Conservation (phyloP, 1,139 yeast species). For the Suhomyces panamericanus region DNA sequence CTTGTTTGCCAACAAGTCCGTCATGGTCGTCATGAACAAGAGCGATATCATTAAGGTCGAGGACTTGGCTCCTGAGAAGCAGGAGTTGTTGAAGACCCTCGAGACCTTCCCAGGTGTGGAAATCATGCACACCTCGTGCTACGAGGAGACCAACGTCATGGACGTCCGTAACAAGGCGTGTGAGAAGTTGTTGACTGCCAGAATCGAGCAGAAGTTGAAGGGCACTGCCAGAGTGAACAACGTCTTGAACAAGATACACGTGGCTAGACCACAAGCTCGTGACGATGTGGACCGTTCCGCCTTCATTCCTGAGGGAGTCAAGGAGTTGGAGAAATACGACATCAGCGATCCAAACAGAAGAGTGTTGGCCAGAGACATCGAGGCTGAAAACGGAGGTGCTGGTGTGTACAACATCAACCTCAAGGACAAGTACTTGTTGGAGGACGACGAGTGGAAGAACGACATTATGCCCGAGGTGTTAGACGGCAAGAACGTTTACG, state of each 20-base stretch:
- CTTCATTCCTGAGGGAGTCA: slow-evolving; percentile 74
- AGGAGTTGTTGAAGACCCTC: slow-evolving; percentile 66
- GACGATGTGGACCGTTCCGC: slow-evolving; percentile 83
- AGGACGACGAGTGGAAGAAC: slow-evolving; percentile 96
- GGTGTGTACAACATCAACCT: slow-evolving; percentile 94
- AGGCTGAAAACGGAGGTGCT: slow-evolving; percentile 96
- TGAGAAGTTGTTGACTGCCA: slow-evolving; percentile 89
- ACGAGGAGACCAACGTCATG: slow-evolving; percentile 94
- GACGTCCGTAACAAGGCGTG: slow-evolving; percentile 95
- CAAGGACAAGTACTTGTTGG: slow-evolving; percentile 86
- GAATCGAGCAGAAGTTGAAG: slow-evolving; percentile 96
- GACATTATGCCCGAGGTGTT: slow-evolving; percentile 96
- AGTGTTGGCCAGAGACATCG: slow-evolving; percentile 80
- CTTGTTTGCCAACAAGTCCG: slow-evolving; percentile 93
- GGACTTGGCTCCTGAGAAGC: slow-evolving; percentile 77
- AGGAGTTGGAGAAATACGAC: slow-evolving; percentile 64
- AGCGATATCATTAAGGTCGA: slow-evolving; percentile 85
- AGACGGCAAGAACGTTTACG: slow-evolving; percentile 96
- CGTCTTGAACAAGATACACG: slow-evolving; percentile 93
- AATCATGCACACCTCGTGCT: slow-evolving; percentile 89
- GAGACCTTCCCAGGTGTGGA: slow-evolving; percentile 77
- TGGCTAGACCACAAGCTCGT: slow-evolving; percentile 84
- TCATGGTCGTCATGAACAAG: slow-evolving; percentile 92
- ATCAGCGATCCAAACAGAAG: slow-evolving; percentile 80
- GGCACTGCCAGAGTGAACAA: slow-evolving; percentile 86